These are phyloP conservation scores for Elongisporangium undulatum DNA, from an alignment of 352 stramenopile species.

Conservation along the genomic window DNA sequence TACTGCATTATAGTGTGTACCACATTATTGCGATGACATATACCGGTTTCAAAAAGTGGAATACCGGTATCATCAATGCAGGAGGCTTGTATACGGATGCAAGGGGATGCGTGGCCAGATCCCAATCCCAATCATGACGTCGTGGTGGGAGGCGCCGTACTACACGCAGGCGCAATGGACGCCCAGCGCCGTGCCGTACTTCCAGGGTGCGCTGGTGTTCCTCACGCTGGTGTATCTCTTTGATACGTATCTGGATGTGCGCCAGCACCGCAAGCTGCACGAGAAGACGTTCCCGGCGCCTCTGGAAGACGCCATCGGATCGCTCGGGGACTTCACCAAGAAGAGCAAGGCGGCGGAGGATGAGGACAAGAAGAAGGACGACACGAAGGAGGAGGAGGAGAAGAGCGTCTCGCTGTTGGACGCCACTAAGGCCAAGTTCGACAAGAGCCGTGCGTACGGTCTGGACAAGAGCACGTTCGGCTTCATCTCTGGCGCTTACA, in stretches of 20 bases:
- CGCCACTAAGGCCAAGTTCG: constrained; percentile 90
- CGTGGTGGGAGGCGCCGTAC: constrained; percentile 46
- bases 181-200: constrained; percentile 54
- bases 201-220: constrained; percentile 80
- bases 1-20: not conserved
- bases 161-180: constrained; percentile 60
- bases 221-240: constrained; percentile 88
- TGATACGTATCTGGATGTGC: constrained; percentile 91
- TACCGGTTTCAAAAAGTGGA: not conserved
- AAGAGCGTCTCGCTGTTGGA: constrained; percentile 59
- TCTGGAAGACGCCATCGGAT: constrained; percentile 48
- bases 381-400: constrained; percentile 9
- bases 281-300: constrained; percentile 60
- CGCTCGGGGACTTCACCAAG: constrained; percentile 33
- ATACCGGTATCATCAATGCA: not conserved
- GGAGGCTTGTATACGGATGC: not conserved
- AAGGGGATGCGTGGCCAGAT: not conserved
- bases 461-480: constrained; percentile 96
- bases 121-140: not conserved
- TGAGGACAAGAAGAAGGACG: constrained; percentile 15
- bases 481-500: constrained; percentile 89
- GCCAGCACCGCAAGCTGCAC: constrained; percentile 90
- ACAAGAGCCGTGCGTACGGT: constrained; percentile 91
- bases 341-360: constrained; percentile 16
- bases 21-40: not conserved